Evolutionary conservation across 164 flowering plant genomes (phyloP).

Genomic region (Vitis riparia): DNA sequence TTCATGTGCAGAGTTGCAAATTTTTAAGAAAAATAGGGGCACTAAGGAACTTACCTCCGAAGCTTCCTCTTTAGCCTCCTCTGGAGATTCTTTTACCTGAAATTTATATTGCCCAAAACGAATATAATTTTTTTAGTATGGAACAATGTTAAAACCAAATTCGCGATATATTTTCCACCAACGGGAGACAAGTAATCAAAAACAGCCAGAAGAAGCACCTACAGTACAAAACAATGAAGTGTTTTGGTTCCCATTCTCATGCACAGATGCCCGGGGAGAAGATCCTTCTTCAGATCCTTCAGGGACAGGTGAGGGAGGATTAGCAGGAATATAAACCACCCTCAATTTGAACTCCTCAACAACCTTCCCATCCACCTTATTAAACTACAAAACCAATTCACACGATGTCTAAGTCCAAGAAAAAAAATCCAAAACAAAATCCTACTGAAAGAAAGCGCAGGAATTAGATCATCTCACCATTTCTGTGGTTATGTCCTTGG

Average conservation of each 20-base stretch:
- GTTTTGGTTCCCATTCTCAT: conserved; percentile 50
- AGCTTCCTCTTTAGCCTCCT: conserved; percentile 48
- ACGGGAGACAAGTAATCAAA: not conserved
- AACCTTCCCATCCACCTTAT: conserved; percentile 63
- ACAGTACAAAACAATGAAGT: conserved; percentile 55
- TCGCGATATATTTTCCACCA: not conserved
- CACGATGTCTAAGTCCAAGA: not conserved
- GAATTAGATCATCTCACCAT: conserved; percentile 40
- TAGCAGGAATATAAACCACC: conserved; percentile 77
- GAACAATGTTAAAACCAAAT: not conserved
- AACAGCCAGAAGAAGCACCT: conserved; percentile 19
- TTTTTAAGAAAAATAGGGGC: too few relatives aligned
- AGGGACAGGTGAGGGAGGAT: conserved; percentile 93
- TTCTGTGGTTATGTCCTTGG: conserved; percentile 63
- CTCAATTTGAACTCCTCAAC: conserved; percentile 84
- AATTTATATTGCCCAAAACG: conserved; percentile 1
- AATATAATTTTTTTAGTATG: not conserved
- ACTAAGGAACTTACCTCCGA: conserved; percentile 42
- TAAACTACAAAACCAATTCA: conserved; percentile 50
- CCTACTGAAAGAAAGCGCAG: not conserved
- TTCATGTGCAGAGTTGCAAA: too few relatives aligned
- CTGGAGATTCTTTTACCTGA: conserved; percentile 58
- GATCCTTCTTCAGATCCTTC: conserved; percentile 91
- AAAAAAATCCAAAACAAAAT: not conserved
- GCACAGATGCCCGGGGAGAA: conserved; percentile 59